These are phyloP conservation scores for Macrotyloma uniflorum DNA, from an alignment of 306 rosid species.

Conservation along the genomic window DNA sequence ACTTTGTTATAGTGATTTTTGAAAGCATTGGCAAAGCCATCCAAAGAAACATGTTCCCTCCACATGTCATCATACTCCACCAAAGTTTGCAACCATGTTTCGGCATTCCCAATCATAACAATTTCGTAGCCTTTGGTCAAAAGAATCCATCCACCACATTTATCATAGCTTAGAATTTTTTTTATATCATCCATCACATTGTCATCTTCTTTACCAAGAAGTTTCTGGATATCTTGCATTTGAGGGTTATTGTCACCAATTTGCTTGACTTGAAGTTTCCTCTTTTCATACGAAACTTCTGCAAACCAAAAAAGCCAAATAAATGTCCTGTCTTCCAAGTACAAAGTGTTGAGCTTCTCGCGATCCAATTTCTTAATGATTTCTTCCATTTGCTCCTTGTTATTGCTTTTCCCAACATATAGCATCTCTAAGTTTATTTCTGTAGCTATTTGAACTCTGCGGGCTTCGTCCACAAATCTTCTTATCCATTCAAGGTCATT, in stretches of 20 bases:
- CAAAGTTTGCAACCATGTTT: slow-evolving; percentile 40
- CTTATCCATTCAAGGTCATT: slow-evolving; percentile 55
- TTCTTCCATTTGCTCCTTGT: slow-evolving; percentile 48
- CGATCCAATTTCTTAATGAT: slow-evolving; percentile 2
- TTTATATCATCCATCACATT: too few species aligned
- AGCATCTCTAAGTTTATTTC: slow-evolving; percentile 53
- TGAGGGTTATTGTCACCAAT: too few species aligned
- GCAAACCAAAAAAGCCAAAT: slow-evolving; percentile 48
- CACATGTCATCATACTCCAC: slow-evolving; percentile 46
- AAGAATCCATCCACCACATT: slow-evolving; percentile 51
- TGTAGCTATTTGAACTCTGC: slow-evolving; percentile 39
- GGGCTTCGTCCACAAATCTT: slow-evolving; percentile 52
- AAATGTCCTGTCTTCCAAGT: too few species aligned
- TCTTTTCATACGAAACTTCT: too few species aligned
- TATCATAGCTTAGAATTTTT: slow-evolving; percentile 44
- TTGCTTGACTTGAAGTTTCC: too few species aligned
- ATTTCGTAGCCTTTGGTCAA: slow-evolving; percentile 45
- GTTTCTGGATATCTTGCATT: too few species aligned
- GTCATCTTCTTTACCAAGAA: too few species aligned
- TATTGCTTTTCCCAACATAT: slow-evolving; percentile 58
- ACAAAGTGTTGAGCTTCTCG: slow-evolving; percentile 37
- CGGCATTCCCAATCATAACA: slow-evolving; percentile 51
- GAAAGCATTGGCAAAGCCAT: slow-evolving; percentile 26
- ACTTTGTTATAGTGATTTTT: slow-evolving; percentile 36
- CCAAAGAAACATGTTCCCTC: slow-evolving; percentile 29